Percentiles rank a stretch among this genome's conserved stretches.
Evolutionary conservation across 2,329 filamentous ascomycete genomes (phyloP).

Genomic region (Diaporthe sp.): DNA sequence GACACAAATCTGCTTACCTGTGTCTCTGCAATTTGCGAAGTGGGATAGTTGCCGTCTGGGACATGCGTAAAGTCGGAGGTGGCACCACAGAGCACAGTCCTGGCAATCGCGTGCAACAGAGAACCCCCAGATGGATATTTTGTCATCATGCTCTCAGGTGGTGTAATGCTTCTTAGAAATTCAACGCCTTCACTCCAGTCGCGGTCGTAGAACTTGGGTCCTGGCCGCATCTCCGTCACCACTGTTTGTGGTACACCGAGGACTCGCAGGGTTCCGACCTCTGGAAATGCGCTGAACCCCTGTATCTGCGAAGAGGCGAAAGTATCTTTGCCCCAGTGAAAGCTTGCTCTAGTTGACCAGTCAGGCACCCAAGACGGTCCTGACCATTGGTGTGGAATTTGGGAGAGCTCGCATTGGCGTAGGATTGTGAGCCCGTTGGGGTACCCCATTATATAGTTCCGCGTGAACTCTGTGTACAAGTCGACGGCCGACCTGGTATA

Average conservation of each 20-base stretch:
- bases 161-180: neutral
- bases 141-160: neutral
- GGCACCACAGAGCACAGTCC: neutral
- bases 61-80: neutral
- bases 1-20: neutral
- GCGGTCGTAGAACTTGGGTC: neutral
- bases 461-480: neutral
- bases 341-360: neutral
- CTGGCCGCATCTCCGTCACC: neutral
- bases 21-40: neutral
- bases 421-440: neutral
- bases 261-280: neutral
- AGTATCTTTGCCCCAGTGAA: neutral
- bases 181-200: neutral
- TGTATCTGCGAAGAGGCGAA: neutral
- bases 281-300: neutral
- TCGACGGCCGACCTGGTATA: neutral
- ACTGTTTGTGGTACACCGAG: neutral
- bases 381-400: neutral
- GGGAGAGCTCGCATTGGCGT: neutral
- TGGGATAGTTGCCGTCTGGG: neutral
- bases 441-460: neutral
- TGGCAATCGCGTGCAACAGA: neutral
- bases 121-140: neutral
- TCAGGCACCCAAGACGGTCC: slow-evolving; percentile 4